Evolutionary conservation across 805 yeast species (phyloP).

Genomic region (Kluyveromyces siamensis): DNA sequence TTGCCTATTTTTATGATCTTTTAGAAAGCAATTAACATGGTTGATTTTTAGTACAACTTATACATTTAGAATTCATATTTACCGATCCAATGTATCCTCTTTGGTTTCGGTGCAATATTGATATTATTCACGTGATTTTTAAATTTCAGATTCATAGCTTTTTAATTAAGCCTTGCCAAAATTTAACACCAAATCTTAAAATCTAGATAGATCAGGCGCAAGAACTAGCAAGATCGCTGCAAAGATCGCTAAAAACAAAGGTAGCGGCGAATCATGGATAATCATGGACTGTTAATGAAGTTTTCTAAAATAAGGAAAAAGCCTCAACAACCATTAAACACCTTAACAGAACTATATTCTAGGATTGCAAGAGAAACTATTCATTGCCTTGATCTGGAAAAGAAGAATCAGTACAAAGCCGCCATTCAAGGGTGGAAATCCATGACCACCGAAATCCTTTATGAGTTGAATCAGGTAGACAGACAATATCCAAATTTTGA

Average conservation of each 20-base stretch:
- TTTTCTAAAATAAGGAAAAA: slow-evolving; percentile 36
- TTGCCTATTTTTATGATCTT: background rate
- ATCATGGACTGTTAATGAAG: slow-evolving; percentile 10
- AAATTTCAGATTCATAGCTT: background rate
- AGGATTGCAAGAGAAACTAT: slow-evolving; percentile 54
- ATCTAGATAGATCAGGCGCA: background rate
- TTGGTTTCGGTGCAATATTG: background rate
- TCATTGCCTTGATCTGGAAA: slow-evolving; percentile 49
- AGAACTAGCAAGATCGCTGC: background rate
- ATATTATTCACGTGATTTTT: background rate
- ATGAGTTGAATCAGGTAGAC: slow-evolving; percentile 46
- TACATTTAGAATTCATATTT: background rate
- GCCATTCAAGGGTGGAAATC: slow-evolving; percentile 70
- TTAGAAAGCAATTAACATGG: background rate
- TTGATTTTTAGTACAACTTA: background rate
- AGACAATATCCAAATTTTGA: slow-evolving; percentile 27
- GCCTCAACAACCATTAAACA: slow-evolving; percentile 53
- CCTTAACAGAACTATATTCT: slow-evolving; percentile 50
- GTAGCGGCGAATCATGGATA: background rate
- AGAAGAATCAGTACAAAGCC: slow-evolving; percentile 39
- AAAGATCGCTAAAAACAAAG: background rate
- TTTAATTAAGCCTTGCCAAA: background rate
- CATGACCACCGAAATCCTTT: slow-evolving; percentile 52
- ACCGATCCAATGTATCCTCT: background rate
- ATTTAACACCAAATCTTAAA: background rate